A percentile compares a stretch with the other conserved stretches of the same genome.
Evolutionary conservation across 1,139 yeast species (phyloP).

Genomic region (Sugiyamaella pinicola): DNA sequence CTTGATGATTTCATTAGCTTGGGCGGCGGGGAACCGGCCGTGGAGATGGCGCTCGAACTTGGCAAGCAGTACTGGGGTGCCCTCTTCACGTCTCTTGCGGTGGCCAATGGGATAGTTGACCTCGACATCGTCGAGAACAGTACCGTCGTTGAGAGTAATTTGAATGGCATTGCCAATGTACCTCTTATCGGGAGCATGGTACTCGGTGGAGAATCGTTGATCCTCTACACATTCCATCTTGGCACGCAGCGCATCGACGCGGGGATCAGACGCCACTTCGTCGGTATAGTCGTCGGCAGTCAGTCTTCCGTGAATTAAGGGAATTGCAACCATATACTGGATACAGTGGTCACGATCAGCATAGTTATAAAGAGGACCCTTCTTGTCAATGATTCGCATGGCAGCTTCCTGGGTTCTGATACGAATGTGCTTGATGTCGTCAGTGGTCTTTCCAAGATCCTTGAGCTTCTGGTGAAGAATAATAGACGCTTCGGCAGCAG

Average conservation of each 20-base stretch:
- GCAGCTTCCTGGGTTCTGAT: constrained; percentile 64
- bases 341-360: constrained; percentile 67
- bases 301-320: constrained; percentile 55
- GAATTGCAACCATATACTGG: constrained; percentile 62
- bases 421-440: constrained; percentile 52
- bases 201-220: constrained; percentile 51
- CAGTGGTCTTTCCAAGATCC: constrained; percentile 47
- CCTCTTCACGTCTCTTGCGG: constrained; percentile 58
- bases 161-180: constrained; percentile 57
- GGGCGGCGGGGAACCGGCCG: constrained; percentile 48
- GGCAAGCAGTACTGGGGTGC: constrained; percentile 54
- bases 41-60: constrained; percentile 55
- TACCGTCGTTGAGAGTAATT: constrained; percentile 56
- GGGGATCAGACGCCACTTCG: constrained; percentile 53
- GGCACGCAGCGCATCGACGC: constrained; percentile 53
- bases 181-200: constrained; percentile 59
- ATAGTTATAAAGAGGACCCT: constrained; percentile 60
- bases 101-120: constrained; percentile 63
- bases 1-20: constrained; percentile 46
- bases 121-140: constrained; percentile 53
- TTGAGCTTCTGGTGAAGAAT: constrained; percentile 46
- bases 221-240: constrained; percentile 60
- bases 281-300: constrained; percentile 61
- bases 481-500: constrained; percentile 62
- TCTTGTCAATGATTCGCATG: constrained; percentile 58